These are phyloP conservation scores for Rhododendron ferrugineum DNA, from an alignment of 148 eudicot species.

Conservation along the genomic window DNA sequence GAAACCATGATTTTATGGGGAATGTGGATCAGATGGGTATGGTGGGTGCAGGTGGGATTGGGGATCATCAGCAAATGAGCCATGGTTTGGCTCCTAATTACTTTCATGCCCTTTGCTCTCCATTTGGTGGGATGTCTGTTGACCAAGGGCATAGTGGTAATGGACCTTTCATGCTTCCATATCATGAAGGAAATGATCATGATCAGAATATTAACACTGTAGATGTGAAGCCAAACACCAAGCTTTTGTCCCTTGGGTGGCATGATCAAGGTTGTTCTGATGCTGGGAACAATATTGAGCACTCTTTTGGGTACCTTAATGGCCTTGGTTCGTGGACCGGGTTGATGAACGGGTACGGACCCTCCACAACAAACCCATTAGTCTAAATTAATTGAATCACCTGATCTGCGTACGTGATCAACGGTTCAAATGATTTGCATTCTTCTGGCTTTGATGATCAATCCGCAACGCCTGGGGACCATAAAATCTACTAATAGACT, in stretches of 20 bases:
- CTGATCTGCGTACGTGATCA: background rate
- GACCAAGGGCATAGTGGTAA: conserved; percentile 25
- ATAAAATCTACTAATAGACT: background rate
- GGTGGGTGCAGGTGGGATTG: conserved; percentile 22
- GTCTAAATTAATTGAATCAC: conserved; percentile 21
- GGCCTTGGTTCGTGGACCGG: conserved; percentile 53
- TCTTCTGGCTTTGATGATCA: background rate
- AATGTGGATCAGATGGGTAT: conserved; percentile 18
- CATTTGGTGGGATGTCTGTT: conserved; percentile 36
- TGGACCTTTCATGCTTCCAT: conserved; percentile 20
- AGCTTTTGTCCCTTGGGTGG: conserved; percentile 72
- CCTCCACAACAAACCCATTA: conserved; percentile 56
- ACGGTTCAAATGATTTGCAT: background rate
- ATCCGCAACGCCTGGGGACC: background rate
- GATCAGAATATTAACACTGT: conserved; percentile 1
- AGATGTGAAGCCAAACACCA: conserved; percentile 81
- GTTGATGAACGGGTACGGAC: conserved; percentile 54
- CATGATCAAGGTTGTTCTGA: conserved; percentile 51
- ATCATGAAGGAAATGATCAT: conserved; percentile 18
- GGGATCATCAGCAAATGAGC: conserved; percentile 15
- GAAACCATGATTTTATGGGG: conserved; percentile 49
- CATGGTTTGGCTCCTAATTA: conserved; percentile 12
- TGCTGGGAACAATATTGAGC: conserved; percentile 24
- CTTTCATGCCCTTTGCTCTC: conserved; percentile 22
- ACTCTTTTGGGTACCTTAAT: conserved; percentile 41